Evolutionary conservation across 2,329 filamentous ascomycete species (phyloP).

Genomic region (Botrytis pseudocinerea): DNA sequence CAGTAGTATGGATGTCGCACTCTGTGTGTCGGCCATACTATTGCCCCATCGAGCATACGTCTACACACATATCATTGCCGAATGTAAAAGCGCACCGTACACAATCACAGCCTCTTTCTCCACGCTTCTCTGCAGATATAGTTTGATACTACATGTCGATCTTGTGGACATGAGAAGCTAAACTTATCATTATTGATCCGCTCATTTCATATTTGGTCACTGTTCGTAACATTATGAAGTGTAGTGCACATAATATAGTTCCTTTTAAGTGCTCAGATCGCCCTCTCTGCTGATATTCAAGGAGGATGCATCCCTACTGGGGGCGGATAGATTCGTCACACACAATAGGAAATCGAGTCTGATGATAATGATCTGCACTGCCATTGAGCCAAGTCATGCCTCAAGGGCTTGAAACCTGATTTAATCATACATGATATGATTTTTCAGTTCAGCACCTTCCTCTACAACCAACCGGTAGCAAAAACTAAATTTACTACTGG

Average conservation of each 20-base stretch:
- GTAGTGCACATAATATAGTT: background rate
- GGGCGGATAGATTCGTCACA: background rate
- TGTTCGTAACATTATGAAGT: background rate
- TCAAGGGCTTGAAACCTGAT: too few species aligned
- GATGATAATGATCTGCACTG: too few species aligned
- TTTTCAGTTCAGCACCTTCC: too few species aligned
- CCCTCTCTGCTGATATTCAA: background rate
- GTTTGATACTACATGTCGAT: background rate
- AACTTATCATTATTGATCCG: background rate
- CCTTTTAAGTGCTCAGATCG: background rate
- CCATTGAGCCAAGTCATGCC: too few species aligned
- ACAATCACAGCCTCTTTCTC: background rate
- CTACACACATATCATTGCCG: background rate
- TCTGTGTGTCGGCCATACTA: background rate
- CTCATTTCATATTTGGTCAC: background rate
- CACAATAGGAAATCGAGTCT: too few species aligned
- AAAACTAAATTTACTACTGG: background rate
- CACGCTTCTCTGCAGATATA: background rate
- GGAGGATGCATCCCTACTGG: background rate
- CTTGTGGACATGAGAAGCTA: background rate
- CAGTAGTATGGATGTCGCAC: background rate
- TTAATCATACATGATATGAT: too few species aligned
- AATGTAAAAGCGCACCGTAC: background rate
- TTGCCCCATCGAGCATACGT: too few species aligned
- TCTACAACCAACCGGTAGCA: background rate